Evolutionary conservation across 1,284 basidiomycete genomes (phyloP).

Genomic region (Austroboletus niveus): DNA sequence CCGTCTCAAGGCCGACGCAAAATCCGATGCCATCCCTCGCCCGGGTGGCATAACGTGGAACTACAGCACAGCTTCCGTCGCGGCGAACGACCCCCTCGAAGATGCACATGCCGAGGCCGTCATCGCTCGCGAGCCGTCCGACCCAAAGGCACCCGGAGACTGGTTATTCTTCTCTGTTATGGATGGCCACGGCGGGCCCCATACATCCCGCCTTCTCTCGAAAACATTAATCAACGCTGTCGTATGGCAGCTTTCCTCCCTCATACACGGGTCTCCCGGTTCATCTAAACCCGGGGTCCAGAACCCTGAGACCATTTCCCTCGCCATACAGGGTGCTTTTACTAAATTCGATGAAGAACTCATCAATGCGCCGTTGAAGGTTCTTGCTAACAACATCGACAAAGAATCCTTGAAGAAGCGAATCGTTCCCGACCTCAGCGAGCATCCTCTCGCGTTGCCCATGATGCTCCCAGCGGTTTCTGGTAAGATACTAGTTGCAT

Average conservation of each 20-base stretch:
- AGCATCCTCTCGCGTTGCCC: slow-evolving; percentile 66
- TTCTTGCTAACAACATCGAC: slow-evolving; percentile 61
- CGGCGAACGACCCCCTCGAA: slow-evolving; percentile 89
- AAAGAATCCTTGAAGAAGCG: slow-evolving; percentile 49
- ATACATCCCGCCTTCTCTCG: slow-evolving; percentile 85
- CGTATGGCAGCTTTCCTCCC: slow-evolving; percentile 68
- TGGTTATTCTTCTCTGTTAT: slow-evolving; percentile 85
- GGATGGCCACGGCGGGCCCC: slow-evolving; percentile 85
- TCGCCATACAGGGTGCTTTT: slow-evolving; percentile 79
- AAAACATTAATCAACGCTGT: slow-evolving; percentile 87
- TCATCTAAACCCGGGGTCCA: slow-evolving; percentile 36
- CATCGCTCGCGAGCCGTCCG: slow-evolving; percentile 58
- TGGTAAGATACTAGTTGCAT: slow-evolving; percentile 37
- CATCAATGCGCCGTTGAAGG: slow-evolving; percentile 70
- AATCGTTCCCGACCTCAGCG: slow-evolving; percentile 63
- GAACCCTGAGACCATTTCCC: slow-evolving; percentile 62
- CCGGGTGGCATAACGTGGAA: slow-evolving; percentile 62
- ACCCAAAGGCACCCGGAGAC: slow-evolving; percentile 61
- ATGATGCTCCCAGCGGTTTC: slow-evolving; percentile 79
- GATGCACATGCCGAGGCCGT: slow-evolving; percentile 79
- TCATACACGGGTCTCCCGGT: slow-evolving; percentile 43
- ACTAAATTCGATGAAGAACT: slow-evolving; percentile 77
- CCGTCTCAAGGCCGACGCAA: slow-evolving; percentile 58
- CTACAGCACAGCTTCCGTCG: slow-evolving; percentile 75
- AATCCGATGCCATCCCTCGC: slow-evolving; percentile 42